Percentiles rank a stretch among this genome's conserved stretches.
Evolutionary conservation across 495 filamentous ascomycete genomes (phyloP).

Genomic region (Usnea hakonensis): DNA sequence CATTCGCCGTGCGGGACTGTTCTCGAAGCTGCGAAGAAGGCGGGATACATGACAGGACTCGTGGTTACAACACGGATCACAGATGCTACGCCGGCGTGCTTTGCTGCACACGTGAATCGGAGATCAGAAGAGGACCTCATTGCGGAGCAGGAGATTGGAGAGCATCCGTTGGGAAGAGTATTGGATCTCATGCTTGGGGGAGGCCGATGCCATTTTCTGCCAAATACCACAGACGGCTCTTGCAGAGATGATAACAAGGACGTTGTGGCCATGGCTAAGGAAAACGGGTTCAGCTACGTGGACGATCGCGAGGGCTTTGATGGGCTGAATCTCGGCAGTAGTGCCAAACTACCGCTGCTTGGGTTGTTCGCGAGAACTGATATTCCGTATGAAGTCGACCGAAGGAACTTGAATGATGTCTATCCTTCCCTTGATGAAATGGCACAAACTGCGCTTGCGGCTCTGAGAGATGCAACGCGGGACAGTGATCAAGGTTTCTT

Average conservation of each 20-base stretch:
- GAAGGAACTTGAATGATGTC: constrained; percentile 61
- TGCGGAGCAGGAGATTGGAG: constrained; percentile 82
- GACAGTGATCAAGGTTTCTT: constrained; percentile 92
- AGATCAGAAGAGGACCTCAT: constrained; percentile 80
- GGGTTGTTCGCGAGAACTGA: constrained; percentile 79
- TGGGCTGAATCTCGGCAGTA: constrained; percentile 56
- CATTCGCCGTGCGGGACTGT: constrained; percentile 86
- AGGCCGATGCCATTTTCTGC: constrained; percentile 86
- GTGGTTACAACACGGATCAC: constrained; percentile 95
- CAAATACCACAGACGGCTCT: constrained; percentile 65
- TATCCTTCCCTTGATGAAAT: constrained; percentile 93
- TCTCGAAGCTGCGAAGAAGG: constrained; percentile 84
- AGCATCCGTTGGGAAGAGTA: constrained; percentile 73
- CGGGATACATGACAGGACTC: constrained; percentile 85
- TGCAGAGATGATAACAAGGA: constrained; percentile 71
- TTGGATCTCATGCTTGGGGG: constrained; percentile 91
- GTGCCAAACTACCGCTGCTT: constrained; percentile 70
- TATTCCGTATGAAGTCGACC: constrained; percentile 89
- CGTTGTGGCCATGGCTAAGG: constrained; percentile 55
- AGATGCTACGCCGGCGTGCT: constrained; percentile 95
- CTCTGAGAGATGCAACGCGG: constrained; percentile 73
- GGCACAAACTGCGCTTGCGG: constrained; percentile 70
- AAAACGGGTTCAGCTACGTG: constrained; percentile 76
- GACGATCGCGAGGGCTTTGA: constrained; percentile 70
- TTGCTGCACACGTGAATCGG: constrained; percentile 77